Conservation (phyloP, 768 basidiomycete species). For the Tremella yokohamensis region DNA sequence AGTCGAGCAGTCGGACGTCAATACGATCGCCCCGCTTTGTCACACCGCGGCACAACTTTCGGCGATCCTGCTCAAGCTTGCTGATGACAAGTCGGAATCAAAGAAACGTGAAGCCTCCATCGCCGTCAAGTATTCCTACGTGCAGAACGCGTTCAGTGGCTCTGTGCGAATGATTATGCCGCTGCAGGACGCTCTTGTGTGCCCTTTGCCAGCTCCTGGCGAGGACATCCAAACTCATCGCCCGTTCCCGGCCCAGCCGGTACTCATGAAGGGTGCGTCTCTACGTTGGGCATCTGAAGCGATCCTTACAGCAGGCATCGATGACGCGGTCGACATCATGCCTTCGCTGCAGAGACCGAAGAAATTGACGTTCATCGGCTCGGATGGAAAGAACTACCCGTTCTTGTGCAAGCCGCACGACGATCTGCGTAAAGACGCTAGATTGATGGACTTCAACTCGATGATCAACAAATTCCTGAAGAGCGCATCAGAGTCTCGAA, state of each 20-base stretch:
- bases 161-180: slow-evolving; percentile 75
- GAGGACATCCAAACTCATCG: slow-evolving; percentile 60
- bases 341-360: slow-evolving; percentile 82
- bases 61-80: slow-evolving; percentile 28
- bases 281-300: background rate
- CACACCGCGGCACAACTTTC: slow-evolving; percentile 37
- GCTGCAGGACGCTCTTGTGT: slow-evolving; percentile 85
- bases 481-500: slow-evolving; percentile 85
- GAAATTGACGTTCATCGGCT: slow-evolving; percentile 79
- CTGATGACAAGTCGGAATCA: slow-evolving; percentile 37
- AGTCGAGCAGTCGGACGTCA: slow-evolving; percentile 54
- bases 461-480: slow-evolving; percentile 96
- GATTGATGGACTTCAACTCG: slow-evolving; percentile 95
- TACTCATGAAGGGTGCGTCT: slow-evolving; percentile 69
- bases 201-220: slow-evolving; percentile 71
- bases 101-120: slow-evolving; percentile 35
- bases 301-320: slow-evolving; percentile 61
- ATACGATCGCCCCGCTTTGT: slow-evolving; percentile 56
- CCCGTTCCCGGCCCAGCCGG: slow-evolving; percentile 73
- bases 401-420: slow-evolving; percentile 97
- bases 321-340: slow-evolving; percentile 81
- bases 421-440: slow-evolving; percentile 92
- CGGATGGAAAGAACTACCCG: slow-evolving; percentile 76
- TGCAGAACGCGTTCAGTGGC: slow-evolving; percentile 57
- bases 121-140: slow-evolving; percentile 54